Evolutionary conservation across 805 yeast species (phyloP).

Genomic region (Citeromyces matritensis): DNA sequence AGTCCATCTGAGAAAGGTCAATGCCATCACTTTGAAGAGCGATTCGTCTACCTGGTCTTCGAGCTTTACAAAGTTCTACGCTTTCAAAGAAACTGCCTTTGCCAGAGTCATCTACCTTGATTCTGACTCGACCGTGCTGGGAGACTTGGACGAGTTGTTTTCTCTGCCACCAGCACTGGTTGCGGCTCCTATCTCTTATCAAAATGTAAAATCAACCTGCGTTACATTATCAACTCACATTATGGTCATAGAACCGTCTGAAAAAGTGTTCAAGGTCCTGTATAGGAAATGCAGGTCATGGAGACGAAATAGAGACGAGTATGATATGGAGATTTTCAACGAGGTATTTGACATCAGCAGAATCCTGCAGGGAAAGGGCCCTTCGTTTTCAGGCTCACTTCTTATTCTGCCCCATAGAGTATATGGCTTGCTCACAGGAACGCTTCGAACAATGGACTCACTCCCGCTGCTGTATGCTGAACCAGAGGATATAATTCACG

Average conservation of each 20-base stretch:
- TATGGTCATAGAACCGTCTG: slow-evolving; percentile 44
- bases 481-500: background rate
- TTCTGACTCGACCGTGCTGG: slow-evolving; percentile 30
- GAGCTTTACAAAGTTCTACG: slow-evolving; percentile 39
- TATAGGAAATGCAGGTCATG: slow-evolving; percentile 9
- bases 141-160: slow-evolving; percentile 33
- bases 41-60: slow-evolving; percentile 24
- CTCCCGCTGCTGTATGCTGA: slow-evolving; percentile 1
- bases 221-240: slow-evolving; percentile 25
- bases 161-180: slow-evolving; percentile 29
- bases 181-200: slow-evolving; percentile 30
- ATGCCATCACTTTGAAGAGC: slow-evolving; percentile 6
- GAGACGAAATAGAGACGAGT: slow-evolving; percentile 17
- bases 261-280: slow-evolving; percentile 8
- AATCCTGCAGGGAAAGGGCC: slow-evolving; percentile 6
- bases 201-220: slow-evolving; percentile 9
- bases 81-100: slow-evolving; percentile 32
- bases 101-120: slow-evolving; percentile 43
- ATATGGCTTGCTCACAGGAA: no score
- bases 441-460: slow-evolving; percentile 1
- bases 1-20: slow-evolving; percentile 15
- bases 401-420: no score
- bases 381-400: background rate
- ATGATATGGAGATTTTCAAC: slow-evolving; percentile 40
- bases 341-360: slow-evolving; percentile 11